phyloP scores from a whole-genome alignment of 331 rosid genomes.

The Dryas integrifolia region DNA sequence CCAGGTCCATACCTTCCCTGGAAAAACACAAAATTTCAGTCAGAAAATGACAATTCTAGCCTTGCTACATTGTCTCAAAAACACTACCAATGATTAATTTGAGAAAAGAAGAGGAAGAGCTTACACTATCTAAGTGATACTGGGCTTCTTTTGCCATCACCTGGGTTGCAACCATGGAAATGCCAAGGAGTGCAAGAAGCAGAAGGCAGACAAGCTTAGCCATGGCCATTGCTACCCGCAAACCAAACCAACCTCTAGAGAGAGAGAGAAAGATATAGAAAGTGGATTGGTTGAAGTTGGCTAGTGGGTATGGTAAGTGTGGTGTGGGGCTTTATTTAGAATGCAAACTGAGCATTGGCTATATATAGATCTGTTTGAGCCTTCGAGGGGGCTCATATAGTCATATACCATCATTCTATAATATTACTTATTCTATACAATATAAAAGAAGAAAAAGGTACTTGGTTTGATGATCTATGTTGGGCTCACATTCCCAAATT shows the following conservation, averaged over 20 bases:
- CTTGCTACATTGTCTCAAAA: neutral
- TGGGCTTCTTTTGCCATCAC: slow-evolving; percentile 44
- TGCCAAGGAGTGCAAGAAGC: slow-evolving; percentile 44
- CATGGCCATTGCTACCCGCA: slow-evolving; percentile 24
- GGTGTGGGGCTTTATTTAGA: slow-evolving; percentile 33
- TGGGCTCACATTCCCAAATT: slow-evolving; percentile 16
- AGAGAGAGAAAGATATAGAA: neutral
- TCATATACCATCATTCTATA: neutral
- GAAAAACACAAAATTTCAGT: neutral
- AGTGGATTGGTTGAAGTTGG: slow-evolving; percentile 9
- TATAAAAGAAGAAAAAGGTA: neutral
- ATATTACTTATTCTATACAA: neutral
- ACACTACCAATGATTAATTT: no score
- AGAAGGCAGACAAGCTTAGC: slow-evolving; percentile 43
- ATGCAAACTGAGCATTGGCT: slow-evolving; percentile 27
- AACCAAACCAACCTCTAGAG: no score
- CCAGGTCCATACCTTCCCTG: slow-evolving; percentile 49
- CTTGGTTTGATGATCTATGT: neutral
- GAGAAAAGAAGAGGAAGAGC: slow-evolving; percentile 8
- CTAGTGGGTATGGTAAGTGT: neutral
- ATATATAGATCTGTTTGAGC: slow-evolving; percentile 36
- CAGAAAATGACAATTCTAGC: neutral
- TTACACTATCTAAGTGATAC: slow-evolving; percentile 45
- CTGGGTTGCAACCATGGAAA: slow-evolving; percentile 47
- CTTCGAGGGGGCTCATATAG: neutral